These are phyloP conservation scores for Aegilops longissima DNA, from an alignment of 176 grass and related monocot species.

Conservation along the genomic window DNA sequence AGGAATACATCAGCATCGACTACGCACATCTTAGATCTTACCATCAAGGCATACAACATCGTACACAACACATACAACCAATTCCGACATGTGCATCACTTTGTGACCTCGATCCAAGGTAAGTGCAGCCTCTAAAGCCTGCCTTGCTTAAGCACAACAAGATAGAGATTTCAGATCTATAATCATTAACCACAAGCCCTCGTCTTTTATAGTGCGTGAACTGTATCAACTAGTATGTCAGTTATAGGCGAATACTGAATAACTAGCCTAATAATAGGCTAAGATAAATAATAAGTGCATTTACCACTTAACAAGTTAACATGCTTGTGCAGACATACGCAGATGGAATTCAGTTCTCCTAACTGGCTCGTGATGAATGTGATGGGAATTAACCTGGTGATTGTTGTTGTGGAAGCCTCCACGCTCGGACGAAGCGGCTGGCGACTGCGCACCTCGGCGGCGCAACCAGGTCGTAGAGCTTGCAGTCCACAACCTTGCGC, in stretches of 20 bases:
- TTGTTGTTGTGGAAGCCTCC: neutral
- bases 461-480: neutral
- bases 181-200: neutral
- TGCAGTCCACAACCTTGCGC: slow-evolving; percentile 3
- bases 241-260: neutral
- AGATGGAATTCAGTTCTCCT: neutral
- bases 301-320: neutral
- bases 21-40: neutral
- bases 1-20: neutral
- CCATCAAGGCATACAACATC: neutral
- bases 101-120: neutral
- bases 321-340: neutral
- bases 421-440: neutral
- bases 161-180: neutral
- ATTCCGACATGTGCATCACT: neutral
- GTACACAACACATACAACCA: neutral
- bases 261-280: neutral
- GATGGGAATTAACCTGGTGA: neutral
- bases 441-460: neutral
- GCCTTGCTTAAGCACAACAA: neutral
- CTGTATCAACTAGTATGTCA: neutral
- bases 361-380: neutral
- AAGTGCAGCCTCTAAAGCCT: neutral
- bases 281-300: neutral
- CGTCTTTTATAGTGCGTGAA: neutral